Evolutionary conservation across 768 basidiomycete genomes (phyloP).

Genomic region (Mrakia gelida): DNA sequence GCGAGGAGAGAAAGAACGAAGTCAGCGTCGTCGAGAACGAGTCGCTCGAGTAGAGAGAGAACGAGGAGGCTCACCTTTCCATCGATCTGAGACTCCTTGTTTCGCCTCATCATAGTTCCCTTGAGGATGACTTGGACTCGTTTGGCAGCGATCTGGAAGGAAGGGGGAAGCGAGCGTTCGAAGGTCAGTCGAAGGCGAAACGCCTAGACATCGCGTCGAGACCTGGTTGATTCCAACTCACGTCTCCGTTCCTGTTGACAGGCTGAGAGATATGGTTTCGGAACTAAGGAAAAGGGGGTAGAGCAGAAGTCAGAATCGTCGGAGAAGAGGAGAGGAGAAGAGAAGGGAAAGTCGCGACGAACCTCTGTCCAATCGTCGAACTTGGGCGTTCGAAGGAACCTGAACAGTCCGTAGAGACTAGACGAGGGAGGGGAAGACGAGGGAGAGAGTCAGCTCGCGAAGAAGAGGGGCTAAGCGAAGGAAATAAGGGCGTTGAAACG

Average conservation of each 20-base stretch:
- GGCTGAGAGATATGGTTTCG: constrained; percentile 48
- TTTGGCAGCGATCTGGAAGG: constrained; percentile 50
- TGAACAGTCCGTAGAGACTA: constrained; percentile 53
- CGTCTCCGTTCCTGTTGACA: constrained; percentile 41
- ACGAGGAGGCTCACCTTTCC: constrained; percentile 51
- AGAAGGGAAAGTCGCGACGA: too few species aligned
- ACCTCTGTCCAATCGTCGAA: constrained; percentile 53
- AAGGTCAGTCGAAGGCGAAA: not conserved
- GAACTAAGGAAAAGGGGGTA: constrained; percentile 48
- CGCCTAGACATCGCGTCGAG: not conserved
- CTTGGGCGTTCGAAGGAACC: constrained; percentile 44
- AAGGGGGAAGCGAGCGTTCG: not conserved
- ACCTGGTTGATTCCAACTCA: not conserved
- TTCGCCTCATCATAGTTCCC: constrained; percentile 58
- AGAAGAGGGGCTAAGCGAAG: too few species aligned
- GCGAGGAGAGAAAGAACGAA: not conserved
- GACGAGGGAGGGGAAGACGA: constrained; percentile 51
- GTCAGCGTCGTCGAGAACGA: not conserved
- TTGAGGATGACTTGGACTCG: constrained; percentile 56
- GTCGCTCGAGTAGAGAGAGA: not conserved
- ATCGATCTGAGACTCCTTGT: constrained; percentile 62
- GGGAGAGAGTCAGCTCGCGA: too few species aligned
- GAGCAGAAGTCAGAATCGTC: too few species aligned
- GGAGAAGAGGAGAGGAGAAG: too few species aligned
- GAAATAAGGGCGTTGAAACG: too few species aligned